Conservation (phyloP, 495 filamentous ascomycete genomes). For the Lasiosphaeria ovina region DNA sequence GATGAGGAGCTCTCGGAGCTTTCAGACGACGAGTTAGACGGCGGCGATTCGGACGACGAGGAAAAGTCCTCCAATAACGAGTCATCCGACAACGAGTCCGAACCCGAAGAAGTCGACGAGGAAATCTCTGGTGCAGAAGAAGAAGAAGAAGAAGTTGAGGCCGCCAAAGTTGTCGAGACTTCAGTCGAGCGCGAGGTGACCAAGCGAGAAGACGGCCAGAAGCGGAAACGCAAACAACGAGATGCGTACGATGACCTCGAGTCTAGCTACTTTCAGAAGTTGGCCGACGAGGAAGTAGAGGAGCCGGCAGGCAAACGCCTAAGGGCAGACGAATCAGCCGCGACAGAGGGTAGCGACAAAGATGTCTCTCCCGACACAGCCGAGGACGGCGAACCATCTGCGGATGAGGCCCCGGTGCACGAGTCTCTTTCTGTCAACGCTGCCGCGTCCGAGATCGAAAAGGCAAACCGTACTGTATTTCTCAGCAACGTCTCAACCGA, state of each 20-base stretch:
- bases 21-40: constrained; percentile 36
- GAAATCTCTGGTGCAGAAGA: constrained; percentile 31
- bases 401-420: constrained; percentile 37
- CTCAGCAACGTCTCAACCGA: constrained; percentile 83
- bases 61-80: constrained; percentile 32
- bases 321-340: constrained; percentile 34
- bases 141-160: constrained; percentile 36
- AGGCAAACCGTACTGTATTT: constrained; percentile 88
- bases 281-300: constrained; percentile 52
- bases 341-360: constrained; percentile 26
- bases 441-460: constrained; percentile 63
- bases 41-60: constrained; percentile 35
- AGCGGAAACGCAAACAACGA: constrained; percentile 75
- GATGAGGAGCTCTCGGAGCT: constrained; percentile 29
- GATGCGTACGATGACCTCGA: constrained; percentile 74
- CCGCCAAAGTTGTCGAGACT: constrained; percentile 29
- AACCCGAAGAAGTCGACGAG: constrained; percentile 11
- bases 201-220: constrained; percentile 39
- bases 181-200: constrained; percentile 23
- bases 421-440: constrained; percentile 49
- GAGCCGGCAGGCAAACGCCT: constrained; percentile 46
- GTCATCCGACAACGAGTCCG: constrained; percentile 29
- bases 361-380: neutral
- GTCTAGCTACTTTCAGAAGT: constrained; percentile 71
- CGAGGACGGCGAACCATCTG: constrained; percentile 28